Percentiles rank a stretch among this genome's conserved stretches.
Evolutionary conservation across 2,329 filamentous ascomycete genomes (phyloP).

Genomic region (Aspergillus sp.): DNA sequence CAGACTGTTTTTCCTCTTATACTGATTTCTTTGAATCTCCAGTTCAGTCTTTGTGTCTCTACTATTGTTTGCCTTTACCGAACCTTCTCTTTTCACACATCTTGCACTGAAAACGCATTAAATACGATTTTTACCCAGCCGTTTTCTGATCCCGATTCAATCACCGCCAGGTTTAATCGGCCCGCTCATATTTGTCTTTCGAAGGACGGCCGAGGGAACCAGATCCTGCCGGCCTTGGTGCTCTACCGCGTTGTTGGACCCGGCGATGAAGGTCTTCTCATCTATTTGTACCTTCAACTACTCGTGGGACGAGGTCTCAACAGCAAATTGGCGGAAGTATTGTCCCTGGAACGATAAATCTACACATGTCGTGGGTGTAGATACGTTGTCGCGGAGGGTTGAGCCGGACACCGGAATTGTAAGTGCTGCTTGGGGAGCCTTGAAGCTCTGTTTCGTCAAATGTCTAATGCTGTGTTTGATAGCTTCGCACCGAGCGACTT

Average conservation of each 20-base stretch:
- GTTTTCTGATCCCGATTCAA: neutral
- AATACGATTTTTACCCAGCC: neutral
- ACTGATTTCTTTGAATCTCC: neutral
- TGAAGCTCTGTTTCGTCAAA: neutral
- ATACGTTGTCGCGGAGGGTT: constrained; percentile 76
- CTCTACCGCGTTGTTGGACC: neutral
- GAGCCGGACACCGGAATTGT: constrained; percentile 67
- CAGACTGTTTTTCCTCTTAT: neutral
- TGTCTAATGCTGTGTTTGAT: neutral
- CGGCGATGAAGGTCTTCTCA: constrained; percentile 89
- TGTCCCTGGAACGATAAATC: constrained; percentile 98
- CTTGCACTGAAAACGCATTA: neutral
- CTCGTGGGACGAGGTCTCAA: constrained; percentile 97
- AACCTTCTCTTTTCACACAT: neutral
- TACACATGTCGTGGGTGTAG: constrained; percentile 93
- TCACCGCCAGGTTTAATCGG: neutral
- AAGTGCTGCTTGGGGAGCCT: constrained; percentile 35
- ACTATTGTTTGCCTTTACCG: neutral
- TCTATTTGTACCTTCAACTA: constrained; percentile 90
- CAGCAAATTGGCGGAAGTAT: constrained; percentile 98
- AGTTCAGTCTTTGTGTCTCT: neutral
- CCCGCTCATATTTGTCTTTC: neutral
- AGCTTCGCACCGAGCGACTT: constrained; percentile 71
- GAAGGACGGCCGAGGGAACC: neutral
- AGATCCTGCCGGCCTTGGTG: neutral